Evolutionary conservation across 2,329 filamentous ascomycete species (phyloP).

Genomic region (Coniochaeta pulveracea): DNA sequence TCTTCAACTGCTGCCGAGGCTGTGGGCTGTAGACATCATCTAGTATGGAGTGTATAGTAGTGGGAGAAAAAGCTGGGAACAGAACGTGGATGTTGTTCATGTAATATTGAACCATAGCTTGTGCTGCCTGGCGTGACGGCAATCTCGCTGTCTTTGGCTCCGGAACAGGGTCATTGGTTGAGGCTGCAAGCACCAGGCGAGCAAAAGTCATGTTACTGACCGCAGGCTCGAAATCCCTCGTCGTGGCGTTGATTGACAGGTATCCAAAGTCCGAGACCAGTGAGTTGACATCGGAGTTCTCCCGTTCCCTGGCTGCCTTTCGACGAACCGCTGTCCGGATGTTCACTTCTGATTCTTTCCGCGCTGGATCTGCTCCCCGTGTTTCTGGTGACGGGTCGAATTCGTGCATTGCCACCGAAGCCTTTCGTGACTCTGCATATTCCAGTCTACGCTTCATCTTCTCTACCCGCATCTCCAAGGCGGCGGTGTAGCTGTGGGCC

Average conservation of each 20-base stretch:
- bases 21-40: slow-evolving; percentile 72
- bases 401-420: slow-evolving; percentile 56
- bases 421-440: slow-evolving; percentile 59
- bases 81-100: slow-evolving; percentile 71
- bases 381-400: slow-evolving; percentile 30
- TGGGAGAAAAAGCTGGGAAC: slow-evolving; percentile 75
- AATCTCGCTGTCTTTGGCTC: slow-evolving; percentile 47
- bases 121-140: slow-evolving; percentile 60
- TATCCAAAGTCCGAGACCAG: slow-evolving; percentile 91
- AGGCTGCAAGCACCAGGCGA: slow-evolving; percentile 73
- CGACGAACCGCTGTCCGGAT: slow-evolving; percentile 53
- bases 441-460: slow-evolving; percentile 70
- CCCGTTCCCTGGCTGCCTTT: slow-evolving; percentile 52
- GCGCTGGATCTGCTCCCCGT: slow-evolving; percentile 34
- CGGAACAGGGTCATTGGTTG: slow-evolving; percentile 62
- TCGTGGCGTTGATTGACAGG: slow-evolving; percentile 86
- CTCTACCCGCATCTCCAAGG: slow-evolving; percentile 83
- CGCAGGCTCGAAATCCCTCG: slow-evolving; percentile 84
- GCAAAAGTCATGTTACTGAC: slow-evolving; percentile 87
- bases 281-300: slow-evolving; percentile 81
- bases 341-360: slow-evolving; percentile 51
- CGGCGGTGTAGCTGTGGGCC: slow-evolving; percentile 67
- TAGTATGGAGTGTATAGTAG: slow-evolving; percentile 63
- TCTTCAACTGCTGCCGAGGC: slow-evolving; percentile 42
- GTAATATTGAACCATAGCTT: slow-evolving; percentile 68